These are phyloP conservation scores for Groenewaldozyma auringiensis DNA, from an alignment of 1,139 yeast genomes.

Conservation along the genomic window DNA sequence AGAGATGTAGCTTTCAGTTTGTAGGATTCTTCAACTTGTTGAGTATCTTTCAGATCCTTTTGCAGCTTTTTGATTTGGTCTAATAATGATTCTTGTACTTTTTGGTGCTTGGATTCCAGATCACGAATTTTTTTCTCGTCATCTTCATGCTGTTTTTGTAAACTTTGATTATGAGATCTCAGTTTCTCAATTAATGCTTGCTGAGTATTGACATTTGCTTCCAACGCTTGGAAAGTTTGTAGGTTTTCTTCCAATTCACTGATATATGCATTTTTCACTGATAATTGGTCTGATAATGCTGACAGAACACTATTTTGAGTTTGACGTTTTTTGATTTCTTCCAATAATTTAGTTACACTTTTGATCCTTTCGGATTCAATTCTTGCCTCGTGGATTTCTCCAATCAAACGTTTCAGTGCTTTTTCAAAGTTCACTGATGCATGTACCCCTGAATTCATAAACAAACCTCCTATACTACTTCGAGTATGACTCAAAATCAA, in stretches of 20 bases:
- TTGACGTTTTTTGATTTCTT: slow-evolving; percentile 24
- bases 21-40: not conserved
- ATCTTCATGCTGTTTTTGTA: slow-evolving; percentile 2
- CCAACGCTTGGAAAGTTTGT: slow-evolving; percentile 2
- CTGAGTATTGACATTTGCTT: slow-evolving; percentile 7
- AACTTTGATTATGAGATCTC: not conserved
- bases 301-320: slow-evolving; percentile 15
- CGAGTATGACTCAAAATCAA: slow-evolving; percentile 49
- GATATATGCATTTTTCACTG: slow-evolving; percentile 20
- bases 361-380: slow-evolving; percentile 39
- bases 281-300: slow-evolving; percentile 17
- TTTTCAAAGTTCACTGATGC: slow-evolving; percentile 47
- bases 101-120: not conserved
- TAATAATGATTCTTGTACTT: not conserved
- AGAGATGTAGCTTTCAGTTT: not conserved
- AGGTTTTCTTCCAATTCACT: slow-evolving; percentile 17
- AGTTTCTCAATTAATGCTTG: slow-evolving; percentile 2
- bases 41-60: not conserved
- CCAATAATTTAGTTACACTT: slow-evolving; percentile 36
- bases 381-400: slow-evolving; percentile 41
- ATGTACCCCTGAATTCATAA: slow-evolving; percentile 53
- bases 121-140: not conserved
- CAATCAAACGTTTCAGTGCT: slow-evolving; percentile 39
- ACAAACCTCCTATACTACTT: slow-evolving; percentile 52
- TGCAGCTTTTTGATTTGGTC: not conserved